These are phyloP conservation scores for Oryza brachyantha DNA, from an alignment of 176 grass and related monocot species.

Conservation along the genomic window DNA sequence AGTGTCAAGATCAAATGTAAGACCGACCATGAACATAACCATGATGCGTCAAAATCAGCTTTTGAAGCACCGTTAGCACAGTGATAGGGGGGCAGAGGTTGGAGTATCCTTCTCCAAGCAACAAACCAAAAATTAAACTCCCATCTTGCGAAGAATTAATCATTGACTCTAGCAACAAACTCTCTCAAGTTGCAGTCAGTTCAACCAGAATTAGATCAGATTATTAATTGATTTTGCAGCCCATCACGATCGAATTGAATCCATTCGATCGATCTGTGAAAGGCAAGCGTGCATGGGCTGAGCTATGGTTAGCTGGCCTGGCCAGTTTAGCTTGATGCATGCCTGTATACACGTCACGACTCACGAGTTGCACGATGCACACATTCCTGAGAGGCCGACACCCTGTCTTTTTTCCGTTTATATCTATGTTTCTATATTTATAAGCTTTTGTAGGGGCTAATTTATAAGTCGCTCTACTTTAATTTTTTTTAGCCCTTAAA, in stretches of 20 bases:
- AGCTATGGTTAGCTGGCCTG: background rate
- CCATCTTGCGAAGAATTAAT: background rate
- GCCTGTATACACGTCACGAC: background rate
- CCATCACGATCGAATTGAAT: background rate
- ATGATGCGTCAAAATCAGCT: background rate
- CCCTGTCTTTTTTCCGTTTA: no score
- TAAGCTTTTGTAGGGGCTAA: no score
- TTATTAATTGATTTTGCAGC: background rate
- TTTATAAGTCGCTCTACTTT: no score
- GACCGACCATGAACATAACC: background rate
- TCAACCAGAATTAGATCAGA: background rate
- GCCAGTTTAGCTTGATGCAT: no score
- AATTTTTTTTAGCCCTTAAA: no score
- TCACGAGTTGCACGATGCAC: slow-evolving; percentile 13
- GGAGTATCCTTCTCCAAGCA: background rate
- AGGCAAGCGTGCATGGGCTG: background rate
- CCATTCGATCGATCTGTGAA: background rate
- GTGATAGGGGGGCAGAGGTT: background rate
- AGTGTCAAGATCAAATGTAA: background rate
- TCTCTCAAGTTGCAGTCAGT: background rate
- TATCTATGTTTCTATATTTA: no score
- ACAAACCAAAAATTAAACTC: background rate
- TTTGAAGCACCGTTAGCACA: background rate
- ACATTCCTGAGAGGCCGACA: background rate
- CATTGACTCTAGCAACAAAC: background rate